Evolutionary conservation across 352 stramenopile genomes (phyloP), one percentile per base, ranked within the genome.

Genomic region (Globisporangium parvum): DNA sequence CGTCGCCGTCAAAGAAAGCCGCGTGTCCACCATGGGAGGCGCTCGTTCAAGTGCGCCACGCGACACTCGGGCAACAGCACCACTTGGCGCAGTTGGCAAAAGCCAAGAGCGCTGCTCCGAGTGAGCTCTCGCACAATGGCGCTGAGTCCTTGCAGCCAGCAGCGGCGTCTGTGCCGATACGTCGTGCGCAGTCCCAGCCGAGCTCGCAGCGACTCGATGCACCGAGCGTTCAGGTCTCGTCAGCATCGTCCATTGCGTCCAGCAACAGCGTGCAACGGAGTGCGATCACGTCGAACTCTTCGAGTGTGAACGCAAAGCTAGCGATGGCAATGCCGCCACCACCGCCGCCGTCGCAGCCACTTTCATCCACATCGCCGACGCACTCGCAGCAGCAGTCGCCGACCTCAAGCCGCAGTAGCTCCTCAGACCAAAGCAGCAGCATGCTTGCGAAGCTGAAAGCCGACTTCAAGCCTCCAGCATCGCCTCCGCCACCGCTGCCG

Each of bases 1-100:
- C 70, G 11, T 88, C 83, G 11, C 80, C 80, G 11, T 82, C 83
- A 0, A 89, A 88, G 58, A 85, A 88, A 47, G 70, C 71, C 8
- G 80, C 77, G 14, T 78, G 73, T 45, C 83, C 80, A 6, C 80
- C 83, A 1, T 88, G 81, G 80, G 79, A 91, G 56, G 65, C 80
- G 9, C 51, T 93, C 4, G 83, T 89, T 26, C 83, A 93, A 63
- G 73, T 85, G 23, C 77, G 77, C 14, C 80, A 93, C 50, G 80
- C 83, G 18, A 73, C 57, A n/a, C 60, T 76, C 26, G 65, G 70
- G 1, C 42, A 40, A 37, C 51, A 41, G 48, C 56, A 63, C 24
- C 28, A 63, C 24, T 17, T 42, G 18, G 52, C 18, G 24, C 57
- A 58, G 18, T 26, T 63, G 6, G 35, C 44, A 3, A 58, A 58